A percentile compares a stretch with the other conserved stretches of the same genome.
Conservation (phyloP, 176 grass and related monocot genomes). For the Lolium multiflorum region DNA sequence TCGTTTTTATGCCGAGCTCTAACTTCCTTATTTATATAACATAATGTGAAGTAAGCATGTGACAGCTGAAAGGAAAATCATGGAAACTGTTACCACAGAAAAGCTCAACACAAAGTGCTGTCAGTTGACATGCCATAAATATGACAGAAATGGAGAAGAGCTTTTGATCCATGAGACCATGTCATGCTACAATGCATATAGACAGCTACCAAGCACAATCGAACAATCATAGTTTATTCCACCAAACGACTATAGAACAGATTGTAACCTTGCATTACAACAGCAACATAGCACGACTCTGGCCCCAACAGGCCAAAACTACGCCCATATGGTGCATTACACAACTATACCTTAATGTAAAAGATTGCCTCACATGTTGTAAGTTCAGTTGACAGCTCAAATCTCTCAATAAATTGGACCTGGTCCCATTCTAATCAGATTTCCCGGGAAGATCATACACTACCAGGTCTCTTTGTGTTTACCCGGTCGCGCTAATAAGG, state of each 20-base stretch:
- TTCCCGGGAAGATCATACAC: constrained; percentile 13
- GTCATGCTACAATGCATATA: background rate
- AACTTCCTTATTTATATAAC: no score
- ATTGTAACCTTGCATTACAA: background rate
- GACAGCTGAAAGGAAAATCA: no score
- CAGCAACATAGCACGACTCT: constrained; percentile 4
- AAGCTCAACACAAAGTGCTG: no score
- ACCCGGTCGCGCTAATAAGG: constrained; percentile 64
- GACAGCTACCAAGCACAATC: background rate
- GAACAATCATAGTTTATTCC: background rate
- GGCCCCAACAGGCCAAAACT: background rate
- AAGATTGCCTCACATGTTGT: background rate
- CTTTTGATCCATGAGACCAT: background rate
- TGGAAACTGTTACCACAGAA: no score
- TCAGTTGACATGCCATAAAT: background rate
- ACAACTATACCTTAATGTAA: constrained; percentile 16
- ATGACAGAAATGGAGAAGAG: background rate
- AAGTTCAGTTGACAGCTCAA: constrained; percentile 11
- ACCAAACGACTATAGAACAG: background rate
- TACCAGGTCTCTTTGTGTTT: background rate
- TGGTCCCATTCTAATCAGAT: background rate
- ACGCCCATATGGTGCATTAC: background rate
- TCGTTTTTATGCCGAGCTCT: no score
- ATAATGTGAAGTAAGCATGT: no score
- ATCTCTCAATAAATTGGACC: constrained; percentile 11